phyloP scores from a whole-genome alignment of 129 eudicot genomes.

The Mikania micrantha region DNA sequence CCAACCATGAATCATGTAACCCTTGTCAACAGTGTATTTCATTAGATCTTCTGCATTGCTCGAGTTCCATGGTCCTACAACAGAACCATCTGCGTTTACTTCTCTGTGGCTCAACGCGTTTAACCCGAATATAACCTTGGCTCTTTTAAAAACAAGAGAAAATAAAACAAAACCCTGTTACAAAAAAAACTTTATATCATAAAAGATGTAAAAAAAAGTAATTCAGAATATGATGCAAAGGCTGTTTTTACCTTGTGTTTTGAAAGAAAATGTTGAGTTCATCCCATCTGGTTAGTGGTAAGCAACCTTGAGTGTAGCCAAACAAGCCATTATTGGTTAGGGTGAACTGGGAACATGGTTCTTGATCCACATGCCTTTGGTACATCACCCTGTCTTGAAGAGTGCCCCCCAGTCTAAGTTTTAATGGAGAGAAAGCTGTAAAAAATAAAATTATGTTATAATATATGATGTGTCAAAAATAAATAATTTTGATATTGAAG shows the following conservation, averaged over 20 bases:
- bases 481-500: background rate
- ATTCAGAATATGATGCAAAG: background rate
- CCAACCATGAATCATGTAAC: slow-evolving; percentile 62
- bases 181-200: slow-evolving; percentile 22
- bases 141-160: slow-evolving; percentile 38
- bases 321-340: slow-evolving; percentile 30
- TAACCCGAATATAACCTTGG: slow-evolving; percentile 58
- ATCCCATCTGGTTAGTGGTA: slow-evolving; percentile 83
- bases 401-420: slow-evolving; percentile 92
- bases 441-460: slow-evolving; percentile 11
- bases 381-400: slow-evolving; percentile 67
- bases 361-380: slow-evolving; percentile 36
- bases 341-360: slow-evolving; percentile 48
- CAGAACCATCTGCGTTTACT: slow-evolving; percentile 29
- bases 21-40: slow-evolving; percentile 50
- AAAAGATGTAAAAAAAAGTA: background rate
- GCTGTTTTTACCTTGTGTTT: slow-evolving; percentile 45
- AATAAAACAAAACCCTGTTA: slow-evolving; percentile 32
- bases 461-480: no score
- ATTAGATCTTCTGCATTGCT: slow-evolving; percentile 55
- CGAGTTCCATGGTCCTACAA: slow-evolving; percentile 63
- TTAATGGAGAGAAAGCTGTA: slow-evolving; percentile 88
- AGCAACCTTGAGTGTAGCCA: slow-evolving; percentile 67
- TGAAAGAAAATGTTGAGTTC: slow-evolving; percentile 64
- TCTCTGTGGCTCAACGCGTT: slow-evolving; percentile 51